Conservation (phyloP, 2,329 filamentous ascomycete genomes). For the Bimuria novae-zelandiae region DNA sequence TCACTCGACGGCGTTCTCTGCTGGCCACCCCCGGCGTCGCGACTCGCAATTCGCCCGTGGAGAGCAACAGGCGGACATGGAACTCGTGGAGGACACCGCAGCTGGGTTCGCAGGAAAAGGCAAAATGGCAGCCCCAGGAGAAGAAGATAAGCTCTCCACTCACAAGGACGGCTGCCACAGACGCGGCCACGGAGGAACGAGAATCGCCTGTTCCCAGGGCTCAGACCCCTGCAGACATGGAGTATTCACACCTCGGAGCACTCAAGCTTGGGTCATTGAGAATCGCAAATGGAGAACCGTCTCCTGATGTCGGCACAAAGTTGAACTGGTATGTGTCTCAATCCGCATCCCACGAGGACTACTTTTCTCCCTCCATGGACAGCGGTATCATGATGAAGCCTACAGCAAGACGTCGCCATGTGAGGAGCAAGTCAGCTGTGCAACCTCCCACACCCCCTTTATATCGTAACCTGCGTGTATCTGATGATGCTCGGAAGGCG, state of each 20-base stretch:
- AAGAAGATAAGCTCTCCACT: constrained; percentile 28
- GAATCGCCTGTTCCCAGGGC: constrained; percentile 31
- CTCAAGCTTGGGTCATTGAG: constrained; percentile 51
- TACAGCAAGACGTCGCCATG: constrained; percentile 24
- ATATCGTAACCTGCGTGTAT: constrained; percentile 13
- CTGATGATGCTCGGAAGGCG: constrained; percentile 7
- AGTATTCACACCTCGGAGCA: constrained; percentile 49
- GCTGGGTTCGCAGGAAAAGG: constrained; percentile 29
- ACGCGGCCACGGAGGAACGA: constrained; percentile 28
- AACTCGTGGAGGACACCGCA: constrained; percentile 37
- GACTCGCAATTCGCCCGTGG: constrained; percentile 37
- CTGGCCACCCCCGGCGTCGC: constrained; percentile 47
- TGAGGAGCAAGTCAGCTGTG: constrained; percentile 35
- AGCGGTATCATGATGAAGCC: constrained; percentile 30
- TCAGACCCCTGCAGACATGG: constrained; percentile 49
- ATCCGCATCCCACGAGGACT: constrained; percentile 25
- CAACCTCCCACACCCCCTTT: constrained; percentile 22
- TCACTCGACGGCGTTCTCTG: constrained; percentile 47
- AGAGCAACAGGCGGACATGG: constrained; percentile 42
- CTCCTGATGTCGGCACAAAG: constrained; percentile 48
- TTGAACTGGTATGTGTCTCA: constrained; percentile 15
- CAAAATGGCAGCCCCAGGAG: constrained; percentile 36
- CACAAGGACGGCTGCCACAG: constrained; percentile 24
- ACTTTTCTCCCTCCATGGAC: constrained; percentile 29
- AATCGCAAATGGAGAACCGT: constrained; percentile 54